phyloP scores from a whole-genome alignment of 768 basidiomycete species.

The Kwoniella sp. region DNA sequence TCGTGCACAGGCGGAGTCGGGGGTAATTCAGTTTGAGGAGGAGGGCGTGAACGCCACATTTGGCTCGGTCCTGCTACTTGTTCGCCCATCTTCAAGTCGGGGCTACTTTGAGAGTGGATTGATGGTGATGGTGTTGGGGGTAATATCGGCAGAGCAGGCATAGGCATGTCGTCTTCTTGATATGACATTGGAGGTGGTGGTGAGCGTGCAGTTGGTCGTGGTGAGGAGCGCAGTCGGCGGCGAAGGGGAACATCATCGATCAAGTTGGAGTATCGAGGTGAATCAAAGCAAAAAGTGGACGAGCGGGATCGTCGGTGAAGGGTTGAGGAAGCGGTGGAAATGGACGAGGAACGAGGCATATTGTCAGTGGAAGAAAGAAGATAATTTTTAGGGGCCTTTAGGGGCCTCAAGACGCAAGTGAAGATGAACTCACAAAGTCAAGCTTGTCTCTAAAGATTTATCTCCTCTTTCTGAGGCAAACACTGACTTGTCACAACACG shows the following conservation, averaged over 20 bases:
- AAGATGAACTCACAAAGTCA: background rate
- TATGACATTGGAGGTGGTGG: conserved; percentile 7
- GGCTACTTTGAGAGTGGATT: conserved; percentile 27
- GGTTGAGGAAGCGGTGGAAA: conserved; percentile 3
- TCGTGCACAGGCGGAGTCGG: conserved; percentile 24
- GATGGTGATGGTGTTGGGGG: conserved; percentile 44
- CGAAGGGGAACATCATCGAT: background rate
- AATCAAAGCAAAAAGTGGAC: conserved; percentile 17
- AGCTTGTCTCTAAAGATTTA: background rate
- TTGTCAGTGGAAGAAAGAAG: conserved; percentile 1
- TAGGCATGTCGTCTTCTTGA: conserved; percentile 18
- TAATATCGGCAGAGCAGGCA: conserved; percentile 7
- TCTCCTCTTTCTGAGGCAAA: background rate
- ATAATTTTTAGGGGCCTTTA: too few relatives aligned
- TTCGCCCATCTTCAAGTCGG: conserved; percentile 10
- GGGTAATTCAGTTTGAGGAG: conserved; percentile 20
- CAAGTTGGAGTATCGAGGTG: conserved; percentile 5
- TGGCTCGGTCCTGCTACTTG: conserved; percentile 30
- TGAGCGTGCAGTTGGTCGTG: conserved; percentile 10
- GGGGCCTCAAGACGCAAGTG: background rate
- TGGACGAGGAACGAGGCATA: conserved; percentile 15
- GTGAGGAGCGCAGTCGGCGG: conserved; percentile 7
- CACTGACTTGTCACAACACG: background rate
- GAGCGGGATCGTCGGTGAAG: conserved; percentile 19
- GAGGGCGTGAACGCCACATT: conserved; percentile 12